Evolutionary conservation across 768 basidiomycete genomes (phyloP), one percentile per base, ranked within the genome.

Genomic region (Lactarius deliciosus): DNA sequence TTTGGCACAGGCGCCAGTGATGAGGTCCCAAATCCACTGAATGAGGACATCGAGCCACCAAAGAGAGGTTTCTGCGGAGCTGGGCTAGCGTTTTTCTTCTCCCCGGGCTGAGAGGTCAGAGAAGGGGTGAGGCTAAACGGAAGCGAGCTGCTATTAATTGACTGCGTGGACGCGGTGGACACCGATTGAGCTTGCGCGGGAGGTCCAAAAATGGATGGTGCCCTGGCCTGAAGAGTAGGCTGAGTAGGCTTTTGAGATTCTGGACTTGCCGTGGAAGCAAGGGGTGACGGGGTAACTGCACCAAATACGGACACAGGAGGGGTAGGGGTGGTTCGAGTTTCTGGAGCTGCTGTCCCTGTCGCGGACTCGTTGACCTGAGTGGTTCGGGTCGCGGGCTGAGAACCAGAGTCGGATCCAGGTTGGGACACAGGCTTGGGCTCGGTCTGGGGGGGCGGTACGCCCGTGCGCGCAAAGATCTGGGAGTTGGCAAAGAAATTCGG

Each of bases 401-500:
- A 36, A 22, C 11, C 32, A 28, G 55, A 54, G 15, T 67, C 40
- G 10, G 22, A 28, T 30, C 22, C 55, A 43, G 43, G 43, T 38
- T 47, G 38, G 9, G 38, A 62, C 41, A 34, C 43, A 43, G 61
- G 16, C 8, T 50, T 34, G 38, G 77, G 62, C n/a, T 75, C 60
- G 40, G 73, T 59, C 25, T 74, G 64, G 3, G 76, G 60, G 0
- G 68, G 55, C 3, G 70, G 45, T 50, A 50, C 55, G 25, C 73
- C 66, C 50, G 72, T 32, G 66, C 61, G 40, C 57, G 80, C 73
- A 64, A 85, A 75, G 25, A 79, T 67, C 25, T 83, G 76, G 0
- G 87, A 85, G 40, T 71, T 81, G 32, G 83, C 79, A 64, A 91
- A 91, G 75, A 91, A 89, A 74, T 89, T 84, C 9, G 88, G 88